Evolutionary conservation across 2,329 filamentous ascomycete species (phyloP), one percentile per base, ranked within the genome.

Genomic region (Aureobasidium namibiae): DNA sequence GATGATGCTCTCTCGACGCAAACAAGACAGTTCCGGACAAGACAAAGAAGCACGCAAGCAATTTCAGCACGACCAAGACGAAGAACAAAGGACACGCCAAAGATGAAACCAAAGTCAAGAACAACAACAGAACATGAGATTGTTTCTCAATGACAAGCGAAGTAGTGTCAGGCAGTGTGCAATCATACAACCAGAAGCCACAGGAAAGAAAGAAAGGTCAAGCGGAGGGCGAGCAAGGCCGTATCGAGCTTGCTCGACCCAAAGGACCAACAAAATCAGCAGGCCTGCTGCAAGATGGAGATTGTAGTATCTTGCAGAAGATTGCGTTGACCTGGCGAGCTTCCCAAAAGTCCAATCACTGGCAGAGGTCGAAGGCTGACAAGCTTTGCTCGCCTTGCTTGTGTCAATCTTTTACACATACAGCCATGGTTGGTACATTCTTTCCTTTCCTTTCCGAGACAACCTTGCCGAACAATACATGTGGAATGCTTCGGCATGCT

Each of bases 61-160:
- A 57, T 57, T 39, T 57, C n/a, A 57, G 18, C 41, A 38, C 24
- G 18, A 46, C 42, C 10, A 23, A 23, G 54, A 39, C 42, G 31
- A 46, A n/a, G 42, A 23, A 57, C 54, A 57, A 57, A 57, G 49
- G 13, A 33, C 42, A 48, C 54, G 42, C 31, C 42, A 57, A 48
- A 48, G 33, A 45, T 34, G 36, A 54, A 42, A 42, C 50, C 6
- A 54, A 31, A 33, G 24, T 41, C 50, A 41, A 54, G 16, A 52
- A 29, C 8, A 52, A 50, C 48, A 39, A 34, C 34, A 33, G 48
- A 2, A 39, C 49, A 41, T 52, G 21, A 11, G 23, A n/a, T 8
- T 9, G 18, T 4, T 23, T 10, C 14, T 21, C 23, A 39, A 52
- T 29, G 13, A 39, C 34, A 36, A 36, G n/a, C 31, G 11, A 49